A percentile compares a stretch with the other conserved stretches of the same genome.
phyloP scores from a whole-genome alignment of 169 alveolate genomes.

The Theileria equi region DNA sequence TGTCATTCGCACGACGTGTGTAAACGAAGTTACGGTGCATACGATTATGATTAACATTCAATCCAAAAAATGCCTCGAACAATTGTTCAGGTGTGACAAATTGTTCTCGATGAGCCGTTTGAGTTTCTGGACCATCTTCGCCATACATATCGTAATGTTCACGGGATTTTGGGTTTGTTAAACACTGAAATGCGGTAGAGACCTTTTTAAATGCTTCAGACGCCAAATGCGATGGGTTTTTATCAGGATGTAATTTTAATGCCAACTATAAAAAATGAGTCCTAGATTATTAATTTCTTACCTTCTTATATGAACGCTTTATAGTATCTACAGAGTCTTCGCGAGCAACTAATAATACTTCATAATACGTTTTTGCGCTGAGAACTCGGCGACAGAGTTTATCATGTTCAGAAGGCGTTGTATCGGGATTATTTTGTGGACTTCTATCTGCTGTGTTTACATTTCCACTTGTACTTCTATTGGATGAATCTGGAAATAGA shows the following conservation, averaged over 20 bases:
- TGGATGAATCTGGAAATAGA: too few species aligned
- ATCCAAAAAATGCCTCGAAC: conserved; percentile 55
- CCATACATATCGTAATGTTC: conserved; percentile 78
- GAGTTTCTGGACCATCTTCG: conserved; percentile 4
- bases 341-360: conserved; percentile 85
- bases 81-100: conserved; percentile 46
- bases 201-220: conserved; percentile 94
- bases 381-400: conserved; percentile 61
- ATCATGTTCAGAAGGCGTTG: conserved; percentile 69
- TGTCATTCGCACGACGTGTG: background rate
- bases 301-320: conserved; percentile 90
- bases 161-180: conserved; percentile 85
- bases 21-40: conserved; percentile 8
- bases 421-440: background rate
- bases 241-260: conserved; percentile 94
- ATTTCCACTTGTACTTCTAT: too few species aligned
- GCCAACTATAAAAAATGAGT: conserved; percentile 71
- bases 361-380: conserved; percentile 85
- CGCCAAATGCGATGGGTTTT: conserved; percentile 91
- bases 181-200: conserved; percentile 88
- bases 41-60: background rate
- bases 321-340: conserved; percentile 86
- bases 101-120: background rate
- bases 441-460: too few species aligned
- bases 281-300: background rate